Evolutionary conservation across 768 basidiomycete genomes (phyloP).

Genomic region (Filobasidium floriforme): DNA sequence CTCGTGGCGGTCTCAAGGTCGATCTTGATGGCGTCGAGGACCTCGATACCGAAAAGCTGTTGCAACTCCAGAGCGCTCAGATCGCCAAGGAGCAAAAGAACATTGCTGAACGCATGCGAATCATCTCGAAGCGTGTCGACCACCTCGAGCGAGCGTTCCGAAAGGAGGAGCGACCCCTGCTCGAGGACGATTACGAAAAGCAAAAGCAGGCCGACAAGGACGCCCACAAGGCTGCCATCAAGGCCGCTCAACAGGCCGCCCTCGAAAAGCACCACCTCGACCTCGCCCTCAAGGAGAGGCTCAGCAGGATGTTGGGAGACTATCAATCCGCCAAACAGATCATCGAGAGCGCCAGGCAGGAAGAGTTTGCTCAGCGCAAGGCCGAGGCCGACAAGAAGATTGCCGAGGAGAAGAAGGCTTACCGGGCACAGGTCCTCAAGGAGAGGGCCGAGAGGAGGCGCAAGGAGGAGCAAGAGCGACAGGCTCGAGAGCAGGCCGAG

Average conservation of each 20-base stretch:
- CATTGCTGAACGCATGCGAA: slow-evolving; percentile 68
- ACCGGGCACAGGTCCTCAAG: slow-evolving; percentile 55
- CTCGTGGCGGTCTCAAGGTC: slow-evolving; percentile 62
- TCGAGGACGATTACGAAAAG: slow-evolving; percentile 72
- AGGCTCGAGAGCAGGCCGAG: slow-evolving; percentile 34
- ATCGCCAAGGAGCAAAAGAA: slow-evolving; percentile 95
- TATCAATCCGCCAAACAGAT: slow-evolving; percentile 54
- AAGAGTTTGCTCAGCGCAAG: slow-evolving; percentile 59
- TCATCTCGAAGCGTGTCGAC: slow-evolving; percentile 81
- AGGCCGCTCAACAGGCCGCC: slow-evolving; percentile 54
- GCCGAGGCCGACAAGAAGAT: slow-evolving; percentile 61
- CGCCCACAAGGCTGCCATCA: slow-evolving; percentile 60
- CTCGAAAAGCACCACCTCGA: slow-evolving; percentile 58
- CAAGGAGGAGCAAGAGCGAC: slow-evolving; percentile 48
- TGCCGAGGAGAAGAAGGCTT: slow-evolving; percentile 74
- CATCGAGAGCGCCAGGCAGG: slow-evolving; percentile 56
- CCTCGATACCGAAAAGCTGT: slow-evolving; percentile 69
- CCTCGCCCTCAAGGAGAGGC: slow-evolving; percentile 64
- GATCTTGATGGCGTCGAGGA: slow-evolving; percentile 58
- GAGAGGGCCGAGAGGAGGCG: slow-evolving; percentile 56
- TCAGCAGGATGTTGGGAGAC: slow-evolving; percentile 66
- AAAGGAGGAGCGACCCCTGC: slow-evolving; percentile 80
- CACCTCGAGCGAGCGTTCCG: slow-evolving; percentile 91
- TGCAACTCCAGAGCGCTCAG: slow-evolving; percentile 85
- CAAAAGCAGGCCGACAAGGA: slow-evolving; percentile 72